Base-by-base conservation (phyloP, 2,329 filamentous ascomycete genomes). In the Trichoderma sp. region DNA sequence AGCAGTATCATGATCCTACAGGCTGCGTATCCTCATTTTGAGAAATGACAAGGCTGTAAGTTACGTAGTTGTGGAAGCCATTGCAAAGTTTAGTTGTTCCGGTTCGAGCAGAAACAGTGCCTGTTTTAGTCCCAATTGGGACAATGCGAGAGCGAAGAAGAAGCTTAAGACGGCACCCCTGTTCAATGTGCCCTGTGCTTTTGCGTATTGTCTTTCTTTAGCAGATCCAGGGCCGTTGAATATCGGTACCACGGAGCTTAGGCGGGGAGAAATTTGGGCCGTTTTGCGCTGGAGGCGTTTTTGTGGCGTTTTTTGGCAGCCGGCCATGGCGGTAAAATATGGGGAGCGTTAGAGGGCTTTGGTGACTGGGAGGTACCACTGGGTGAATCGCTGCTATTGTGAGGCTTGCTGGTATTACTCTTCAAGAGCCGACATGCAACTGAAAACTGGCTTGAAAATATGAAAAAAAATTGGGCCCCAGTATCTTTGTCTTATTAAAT, bases 141-240 rank as follows among this genome's bases (percentile, higher is more conserved):
- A 65, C 47, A 35, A 55, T 56, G 61, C 61, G 62, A 65, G 37
- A 65, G 27, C 62, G 61, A 64, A 55, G 27, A 24, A 24, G 33
- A 52, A 52, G 43, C 59, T 52, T 62, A 49, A 62, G n/a, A n/a
- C 3, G 10, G n/a, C n/a, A 40, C 40, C 59, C 58, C 59, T 24
- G 21, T 19, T 40, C 27, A 29, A 24, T 24, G 61, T 56, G 49
- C 61, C 55, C 61, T 52, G 61, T 31, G 33, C 52, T 56, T 56
- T 29, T 63, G 40, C 40, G n/a, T 2, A 43, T 43, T 43, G 40
- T 19, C 16, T 35, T 10, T 24, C 40, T n/a, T 47, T 11, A n/a
- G 19, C 19, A 21, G 43, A 47, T 13, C 5, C 47, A 13, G 21
- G 47, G 19, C 40, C 40, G 16, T 43, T n/a, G 19, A 7, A 43